Percentiles rank a stretch among this genome's conserved stretches.
Evolutionary conservation across 176 grass and related monocot species (phyloP).

Genomic region (Sorghum bicolor): Sorghum_bicolor_NCBIv3 NC_012871.2:14889501-14890000

Average conservation of each 20-base stretch:
- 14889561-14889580: too few species aligned
- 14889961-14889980: slow-evolving; percentile 30
- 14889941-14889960: slow-evolving; percentile 36
- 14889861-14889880: slow-evolving; percentile 43
- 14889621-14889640: too few species aligned
- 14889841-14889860: slow-evolving; percentile 40
- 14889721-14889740: not conserved
- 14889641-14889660: not conserved
- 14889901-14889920: slow-evolving; percentile 38
- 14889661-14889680: not conserved
- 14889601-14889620: too few species aligned
- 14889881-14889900: slow-evolving; percentile 42
- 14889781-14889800: not conserved
- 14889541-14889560: too few species aligned
- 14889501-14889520: too few species aligned
- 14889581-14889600: too few species aligned
- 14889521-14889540: too few species aligned
- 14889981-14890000: slow-evolving; percentile 43
- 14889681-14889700: not conserved
- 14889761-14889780: not conserved
- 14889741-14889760: not conserved
- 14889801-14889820: slow-evolving; percentile 14
- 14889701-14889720: not conserved
- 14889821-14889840: slow-evolving; percentile 8
- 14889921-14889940: slow-evolving; percentile 13